Conservation (phyloP, 306 rosid genomes). For the Vachellia collinsii region DNA sequence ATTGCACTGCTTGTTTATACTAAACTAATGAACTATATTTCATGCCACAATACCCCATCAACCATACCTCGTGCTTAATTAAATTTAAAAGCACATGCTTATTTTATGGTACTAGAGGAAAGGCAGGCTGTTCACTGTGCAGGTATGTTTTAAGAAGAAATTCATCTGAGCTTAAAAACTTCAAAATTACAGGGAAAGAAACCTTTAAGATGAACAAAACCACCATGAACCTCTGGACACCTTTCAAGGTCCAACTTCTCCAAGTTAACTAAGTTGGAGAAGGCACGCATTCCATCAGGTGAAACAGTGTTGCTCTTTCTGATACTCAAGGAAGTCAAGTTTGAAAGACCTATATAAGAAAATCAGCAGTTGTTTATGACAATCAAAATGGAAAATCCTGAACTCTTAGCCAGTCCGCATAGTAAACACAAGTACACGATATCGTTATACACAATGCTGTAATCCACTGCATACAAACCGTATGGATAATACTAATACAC, state of each 20-base stretch:
- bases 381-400: constrained; percentile 1
- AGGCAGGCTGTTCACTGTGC: constrained; percentile 12
- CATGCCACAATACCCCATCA: constrained; percentile 24
- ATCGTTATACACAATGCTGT: not conserved
- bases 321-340: constrained; percentile 68
- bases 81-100: constrained; percentile 15
- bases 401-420: constrained; percentile 12
- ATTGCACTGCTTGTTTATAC: not conserved
- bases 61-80: constrained; percentile 15
- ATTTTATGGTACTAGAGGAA: constrained; percentile 27
- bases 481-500: constrained; percentile 30
- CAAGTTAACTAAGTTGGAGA: constrained; percentile 63
- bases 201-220: constrained; percentile 81
- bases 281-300: constrained; percentile 67
- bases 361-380: constrained; percentile 25
- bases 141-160: constrained; percentile 25
- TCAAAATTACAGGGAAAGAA: constrained; percentile 24
- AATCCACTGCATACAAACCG: not conserved
- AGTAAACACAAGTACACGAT: not conserved
- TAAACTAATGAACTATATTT: constrained; percentile 21
- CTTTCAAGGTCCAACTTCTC: constrained; percentile 78
- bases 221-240: constrained; percentile 68
- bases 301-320: constrained; percentile 55
- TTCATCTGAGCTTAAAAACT: constrained; percentile 11
- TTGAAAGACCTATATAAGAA: constrained; percentile 57